phyloP scores from a whole-genome alignment of 1,284 basidiomycete genomes.

The Melampsora larici-populina region DNA sequence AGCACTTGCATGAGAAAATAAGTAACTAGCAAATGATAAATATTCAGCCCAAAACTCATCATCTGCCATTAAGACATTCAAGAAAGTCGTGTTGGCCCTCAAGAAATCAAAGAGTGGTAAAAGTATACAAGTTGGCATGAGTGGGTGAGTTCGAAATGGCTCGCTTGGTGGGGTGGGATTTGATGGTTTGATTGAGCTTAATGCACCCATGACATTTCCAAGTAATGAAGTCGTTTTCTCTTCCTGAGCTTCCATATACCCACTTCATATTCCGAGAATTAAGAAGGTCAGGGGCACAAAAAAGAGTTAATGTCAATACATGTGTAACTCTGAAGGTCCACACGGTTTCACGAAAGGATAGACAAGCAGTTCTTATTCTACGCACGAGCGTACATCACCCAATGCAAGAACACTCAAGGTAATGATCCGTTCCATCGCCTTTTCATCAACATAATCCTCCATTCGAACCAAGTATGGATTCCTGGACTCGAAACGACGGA shows the following conservation, averaged over 20 bases:
- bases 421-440: slow-evolving; percentile 47
- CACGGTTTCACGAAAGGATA: background rate
- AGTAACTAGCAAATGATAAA: slow-evolving; percentile 50
- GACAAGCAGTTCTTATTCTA: slow-evolving; percentile 16
- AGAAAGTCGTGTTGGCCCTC: slow-evolving; percentile 49
- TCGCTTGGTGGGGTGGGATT: background rate
- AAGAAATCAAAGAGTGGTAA: slow-evolving; percentile 50
- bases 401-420: slow-evolving; percentile 37
- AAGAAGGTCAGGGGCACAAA: background rate
- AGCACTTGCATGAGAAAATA: slow-evolving; percentile 49
- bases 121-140: slow-evolving; percentile 46
- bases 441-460: slow-evolving; percentile 51
- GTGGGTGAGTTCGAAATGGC: slow-evolving; percentile 45
- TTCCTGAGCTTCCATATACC: background rate
- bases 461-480: slow-evolving; percentile 51
- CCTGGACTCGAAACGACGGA: slow-evolving; percentile 48
- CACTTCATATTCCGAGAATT: background rate
- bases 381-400: slow-evolving; percentile 38
- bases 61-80: slow-evolving; percentile 44
- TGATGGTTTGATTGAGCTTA: background rate
- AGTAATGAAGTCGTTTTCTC: background rate
- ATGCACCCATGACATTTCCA: background rate
- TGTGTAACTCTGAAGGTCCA: slow-evolving; percentile 17
- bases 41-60: slow-evolving; percentile 44
- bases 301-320: background rate